Evolutionary conservation across 768 basidiomycete genomes (phyloP).

Genomic region (Boletus barrowsii): DNA sequence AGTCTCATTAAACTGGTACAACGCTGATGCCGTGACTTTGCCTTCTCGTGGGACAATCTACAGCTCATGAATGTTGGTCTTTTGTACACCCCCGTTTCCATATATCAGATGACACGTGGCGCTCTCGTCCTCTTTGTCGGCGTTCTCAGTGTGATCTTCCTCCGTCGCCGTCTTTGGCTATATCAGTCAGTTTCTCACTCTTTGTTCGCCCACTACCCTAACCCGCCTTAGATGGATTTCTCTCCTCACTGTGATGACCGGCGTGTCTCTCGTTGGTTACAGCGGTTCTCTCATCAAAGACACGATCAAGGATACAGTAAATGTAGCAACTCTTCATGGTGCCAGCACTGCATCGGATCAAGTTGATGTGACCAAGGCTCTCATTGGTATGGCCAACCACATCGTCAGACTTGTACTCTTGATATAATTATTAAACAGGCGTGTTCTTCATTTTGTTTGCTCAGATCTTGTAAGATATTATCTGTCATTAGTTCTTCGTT

Average conservation of each 20-base stretch:
- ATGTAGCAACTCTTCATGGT: conserved; percentile 9
- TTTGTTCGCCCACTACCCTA: conserved; percentile 1
- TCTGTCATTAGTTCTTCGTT: background rate
- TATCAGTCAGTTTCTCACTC: conserved; percentile 64
- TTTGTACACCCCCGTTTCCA: conserved; percentile 93
- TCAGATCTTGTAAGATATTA: conserved; percentile 76
- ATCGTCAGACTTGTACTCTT: conserved; percentile 14
- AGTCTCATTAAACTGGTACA: conserved; percentile 4
- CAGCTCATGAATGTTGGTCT: conserved; percentile 93
- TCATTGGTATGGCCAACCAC: conserved; percentile 52
- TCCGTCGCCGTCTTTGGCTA: conserved; percentile 77
- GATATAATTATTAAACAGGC: conserved; percentile 43
- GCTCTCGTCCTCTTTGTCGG: conserved; percentile 94
- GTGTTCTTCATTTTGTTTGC: conserved; percentile 91
- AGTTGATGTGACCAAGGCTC: conserved; percentile 64
- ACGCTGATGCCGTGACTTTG: conserved; percentile 18
- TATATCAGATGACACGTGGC: conserved; percentile 96
- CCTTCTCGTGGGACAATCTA: conserved; percentile 14
- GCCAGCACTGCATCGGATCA: conserved; percentile 41
- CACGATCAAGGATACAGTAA: conserved; percentile 47
- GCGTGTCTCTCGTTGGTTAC: conserved; percentile 81
- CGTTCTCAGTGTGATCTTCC: conserved; percentile 85
- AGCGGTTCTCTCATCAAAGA: conserved; percentile 88
- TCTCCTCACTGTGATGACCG: conserved; percentile 82
- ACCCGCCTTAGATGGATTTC: conserved; percentile 71